A percentile compares a stretch with the other conserved stretches of the same genome.
Evolutionary conservation across 495 filamentous ascomycete genomes (phyloP).

Genomic region (Choiromyces venosus): DNA sequence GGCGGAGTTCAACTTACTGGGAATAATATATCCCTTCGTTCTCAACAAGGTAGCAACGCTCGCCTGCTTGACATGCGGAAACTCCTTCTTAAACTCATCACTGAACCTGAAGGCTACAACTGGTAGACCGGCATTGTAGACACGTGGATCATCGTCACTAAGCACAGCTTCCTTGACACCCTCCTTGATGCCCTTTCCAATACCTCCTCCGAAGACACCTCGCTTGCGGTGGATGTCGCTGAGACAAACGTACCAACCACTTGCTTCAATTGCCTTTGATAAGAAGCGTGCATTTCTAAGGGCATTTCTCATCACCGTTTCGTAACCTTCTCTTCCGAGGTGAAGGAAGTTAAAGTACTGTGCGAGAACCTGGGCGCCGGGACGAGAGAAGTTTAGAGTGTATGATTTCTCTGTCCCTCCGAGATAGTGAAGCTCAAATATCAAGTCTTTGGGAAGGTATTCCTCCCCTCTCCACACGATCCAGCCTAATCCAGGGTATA

Average conservation of each 20-base stretch:
- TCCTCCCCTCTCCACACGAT: conserved; percentile 67
- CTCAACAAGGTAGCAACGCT: conserved; percentile 60
- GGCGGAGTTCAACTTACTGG: conserved; percentile 47
- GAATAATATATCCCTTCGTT: conserved; percentile 69
- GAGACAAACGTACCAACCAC: conserved; percentile 64
- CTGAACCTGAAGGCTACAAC: conserved; percentile 65
- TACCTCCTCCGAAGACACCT: conserved; percentile 37
- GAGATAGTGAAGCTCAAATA: conserved; percentile 71
- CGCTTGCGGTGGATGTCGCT: conserved; percentile 63
- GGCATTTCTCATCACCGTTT: conserved; percentile 63
- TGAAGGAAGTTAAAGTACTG: conserved; percentile 77
- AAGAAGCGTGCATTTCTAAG: conserved; percentile 64
- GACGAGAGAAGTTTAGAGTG: conserved; percentile 71
- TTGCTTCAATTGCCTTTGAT: conserved; percentile 62
- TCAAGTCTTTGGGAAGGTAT: conserved; percentile 62
- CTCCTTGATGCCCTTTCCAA: conserved; percentile 25
- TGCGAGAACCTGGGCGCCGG: conserved; percentile 63
- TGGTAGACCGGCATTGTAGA: conserved; percentile 63
- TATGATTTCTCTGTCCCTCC: conserved; percentile 69
- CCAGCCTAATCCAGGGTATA: conserved; percentile 70
- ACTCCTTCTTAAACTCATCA: conserved; percentile 58
- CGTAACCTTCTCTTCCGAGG: conserved; percentile 63
- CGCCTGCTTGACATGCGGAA: conserved; percentile 61
- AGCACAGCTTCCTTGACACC: conserved; percentile 45
- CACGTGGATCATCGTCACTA: conserved; percentile 48